Conservation (phyloP, 345 rosid genomes). For the Eutrema heterophyllum region DNA sequence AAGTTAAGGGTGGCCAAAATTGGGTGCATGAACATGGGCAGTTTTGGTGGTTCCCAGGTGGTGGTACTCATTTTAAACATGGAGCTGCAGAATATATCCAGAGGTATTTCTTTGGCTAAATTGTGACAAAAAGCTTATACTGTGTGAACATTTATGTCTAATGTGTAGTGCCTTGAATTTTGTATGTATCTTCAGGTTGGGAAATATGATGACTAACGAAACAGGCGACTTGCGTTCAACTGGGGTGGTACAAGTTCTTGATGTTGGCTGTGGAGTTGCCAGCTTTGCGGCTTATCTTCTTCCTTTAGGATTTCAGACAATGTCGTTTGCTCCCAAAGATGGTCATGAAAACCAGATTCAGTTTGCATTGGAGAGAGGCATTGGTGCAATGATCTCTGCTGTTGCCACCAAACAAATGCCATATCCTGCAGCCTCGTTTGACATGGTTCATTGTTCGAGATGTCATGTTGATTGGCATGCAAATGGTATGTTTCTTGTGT, state of each 20-base stretch:
- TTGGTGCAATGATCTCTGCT: slow-evolving; percentile 83
- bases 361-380: slow-evolving; percentile 92
- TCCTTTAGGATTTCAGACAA: slow-evolving; percentile 72
- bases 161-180: neutral
- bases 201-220: slow-evolving; percentile 68
- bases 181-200: slow-evolving; percentile 48
- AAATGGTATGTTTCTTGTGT: slow-evolving; percentile 53
- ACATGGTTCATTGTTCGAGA: slow-evolving; percentile 97
- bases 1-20: slow-evolving; percentile 91
- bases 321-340: slow-evolving; percentile 97
- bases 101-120: slow-evolving; percentile 31
- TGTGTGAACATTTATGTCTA: neutral
- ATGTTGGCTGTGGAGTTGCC: slow-evolving; percentile 98
- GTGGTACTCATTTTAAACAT: slow-evolving; percentile 96
- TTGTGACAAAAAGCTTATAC: no score
- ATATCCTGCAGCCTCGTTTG: slow-evolving; percentile 84
- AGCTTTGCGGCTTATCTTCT: slow-evolving; percentile 95
- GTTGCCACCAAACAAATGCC: slow-evolving; percentile 83
- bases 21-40: slow-evolving; percentile 82
- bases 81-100: slow-evolving; percentile 91
- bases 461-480: slow-evolving; percentile 97
- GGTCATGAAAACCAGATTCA: slow-evolving; percentile 97
- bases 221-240: slow-evolving; percentile 80
- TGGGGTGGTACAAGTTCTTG: slow-evolving; percentile 84
- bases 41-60: slow-evolving; percentile 97